phyloP scores from a whole-genome alignment of 371 early-diverging fungal species.

The Cokeromyces recurvatus region DNA sequence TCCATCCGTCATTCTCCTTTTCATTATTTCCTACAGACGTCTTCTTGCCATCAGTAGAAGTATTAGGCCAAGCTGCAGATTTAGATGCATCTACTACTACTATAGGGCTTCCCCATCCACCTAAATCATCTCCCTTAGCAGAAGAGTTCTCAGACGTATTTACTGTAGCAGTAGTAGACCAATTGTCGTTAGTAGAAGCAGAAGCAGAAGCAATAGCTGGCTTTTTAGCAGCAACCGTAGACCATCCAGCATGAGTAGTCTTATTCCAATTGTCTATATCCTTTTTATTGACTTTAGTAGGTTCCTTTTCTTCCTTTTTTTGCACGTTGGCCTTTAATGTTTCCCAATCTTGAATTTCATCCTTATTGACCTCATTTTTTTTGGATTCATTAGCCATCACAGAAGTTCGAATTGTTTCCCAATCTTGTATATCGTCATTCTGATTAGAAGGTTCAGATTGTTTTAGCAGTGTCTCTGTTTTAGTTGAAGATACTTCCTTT shows the following conservation, averaged over 20 bases:
- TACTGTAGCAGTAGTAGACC: background rate
- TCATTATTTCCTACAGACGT: background rate
- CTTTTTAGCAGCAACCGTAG: constrained; percentile 2
- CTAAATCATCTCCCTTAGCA: too few species aligned
- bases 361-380: background rate
- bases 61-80: constrained; percentile 3
- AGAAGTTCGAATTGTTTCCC: constrained; percentile 6
- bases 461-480: too few species aligned
- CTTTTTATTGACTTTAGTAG: background rate
- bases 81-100: background rate
- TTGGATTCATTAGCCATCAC: constrained; percentile 2
- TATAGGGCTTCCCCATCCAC: too few species aligned
- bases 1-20: too few species aligned
- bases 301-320: background rate
- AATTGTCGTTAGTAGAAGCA: background rate
- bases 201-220: background rate
- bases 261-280: background rate
- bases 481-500: too few species aligned
- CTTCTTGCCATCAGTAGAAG: constrained; percentile 1
- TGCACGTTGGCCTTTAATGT: background rate
- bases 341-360: background rate
- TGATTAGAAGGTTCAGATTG: background rate
- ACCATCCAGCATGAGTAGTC: background rate
- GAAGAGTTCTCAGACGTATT: background rate
- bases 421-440: constrained; percentile 5